Percentiles rank a stretch among this genome's conserved stretches.
Evolutionary conservation across 441 rosid species (phyloP).

Genomic region (Pelargonium australe): DNA sequence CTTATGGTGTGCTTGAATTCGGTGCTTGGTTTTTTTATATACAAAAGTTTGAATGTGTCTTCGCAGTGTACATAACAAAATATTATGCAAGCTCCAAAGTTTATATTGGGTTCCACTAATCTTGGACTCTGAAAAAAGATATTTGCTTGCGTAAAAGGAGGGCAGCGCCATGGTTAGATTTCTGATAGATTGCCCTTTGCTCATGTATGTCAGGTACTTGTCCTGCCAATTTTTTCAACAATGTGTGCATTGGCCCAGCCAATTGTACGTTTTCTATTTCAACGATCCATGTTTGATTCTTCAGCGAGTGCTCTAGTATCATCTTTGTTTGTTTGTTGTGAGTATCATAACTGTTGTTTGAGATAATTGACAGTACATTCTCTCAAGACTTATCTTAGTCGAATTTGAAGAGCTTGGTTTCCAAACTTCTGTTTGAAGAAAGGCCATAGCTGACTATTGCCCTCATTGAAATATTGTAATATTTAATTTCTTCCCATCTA

Average conservation of each 20-base stretch:
- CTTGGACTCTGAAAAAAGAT: background rate
- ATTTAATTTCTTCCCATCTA: background rate
- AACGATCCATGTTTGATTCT: conserved; percentile 6
- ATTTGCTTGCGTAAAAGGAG: background rate
- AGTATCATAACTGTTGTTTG: background rate
- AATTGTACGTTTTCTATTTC: background rate
- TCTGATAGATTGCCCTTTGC: background rate
- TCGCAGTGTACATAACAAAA: background rate
- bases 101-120: too few species aligned
- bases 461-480: background rate
- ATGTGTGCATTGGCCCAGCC: conserved; percentile 9
- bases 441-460: background rate
- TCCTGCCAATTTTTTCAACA: conserved; percentile 1
- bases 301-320: conserved; percentile 7
- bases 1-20: background rate
- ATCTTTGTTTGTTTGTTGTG: conserved; percentile 7
- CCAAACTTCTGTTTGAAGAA: background rate
- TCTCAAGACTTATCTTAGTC: too few species aligned
- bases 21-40: background rate
- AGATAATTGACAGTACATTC: background rate
- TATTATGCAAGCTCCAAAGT: background rate
- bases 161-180: background rate
- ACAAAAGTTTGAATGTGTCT: background rate
- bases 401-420: too few species aligned
- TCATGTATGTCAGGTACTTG: conserved; percentile 4